phyloP scores from a whole-genome alignment of 495 filamentous ascomycete genomes.

The Saxophila tyrrhenica region DNA sequence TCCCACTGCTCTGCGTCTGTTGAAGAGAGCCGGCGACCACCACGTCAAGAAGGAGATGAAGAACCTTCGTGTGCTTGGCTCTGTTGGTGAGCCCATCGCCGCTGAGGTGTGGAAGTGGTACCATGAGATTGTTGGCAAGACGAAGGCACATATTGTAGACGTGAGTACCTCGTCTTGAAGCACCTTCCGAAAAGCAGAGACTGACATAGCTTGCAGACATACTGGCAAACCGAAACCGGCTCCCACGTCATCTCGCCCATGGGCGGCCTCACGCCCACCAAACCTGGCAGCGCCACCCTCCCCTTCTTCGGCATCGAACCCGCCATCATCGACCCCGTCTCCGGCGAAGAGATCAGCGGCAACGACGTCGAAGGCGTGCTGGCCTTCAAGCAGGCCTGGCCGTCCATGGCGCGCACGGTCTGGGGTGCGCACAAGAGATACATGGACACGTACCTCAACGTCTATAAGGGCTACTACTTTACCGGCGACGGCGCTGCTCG shows the following conservation, averaged over 20 bases:
- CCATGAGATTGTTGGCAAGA: slow-evolving; percentile 87
- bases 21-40: slow-evolving; percentile 90
- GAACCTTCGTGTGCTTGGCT: slow-evolving; percentile 77
- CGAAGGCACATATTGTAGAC: slow-evolving; percentile 87
- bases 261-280: slow-evolving; percentile 64
- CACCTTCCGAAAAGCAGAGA: no score
- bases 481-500: slow-evolving; percentile 95
- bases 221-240: slow-evolving; percentile 99
- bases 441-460: slow-evolving; percentile 97
- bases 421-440: slow-evolving; percentile 97
- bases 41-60: slow-evolving; percentile 85
- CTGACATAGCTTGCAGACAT: no score
- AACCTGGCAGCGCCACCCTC: slow-evolving; percentile 64
- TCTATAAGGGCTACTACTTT: slow-evolving; percentile 98
- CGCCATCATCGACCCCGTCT: slow-evolving; percentile 93
- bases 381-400: slow-evolving; percentile 97
- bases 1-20: slow-evolving; percentile 79
- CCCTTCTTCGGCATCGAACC: slow-evolving; percentile 98
- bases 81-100: slow-evolving; percentile 97
- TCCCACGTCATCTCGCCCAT: slow-evolving; percentile 81
- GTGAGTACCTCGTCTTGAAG: no score
- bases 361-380: slow-evolving; percentile 98
- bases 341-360: slow-evolving; percentile 83
- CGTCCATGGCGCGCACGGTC: slow-evolving; percentile 95
- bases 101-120: slow-evolving; percentile 99